Conservation (phyloP, 75 land plant species). For the Azolla pinnata region DNA sequence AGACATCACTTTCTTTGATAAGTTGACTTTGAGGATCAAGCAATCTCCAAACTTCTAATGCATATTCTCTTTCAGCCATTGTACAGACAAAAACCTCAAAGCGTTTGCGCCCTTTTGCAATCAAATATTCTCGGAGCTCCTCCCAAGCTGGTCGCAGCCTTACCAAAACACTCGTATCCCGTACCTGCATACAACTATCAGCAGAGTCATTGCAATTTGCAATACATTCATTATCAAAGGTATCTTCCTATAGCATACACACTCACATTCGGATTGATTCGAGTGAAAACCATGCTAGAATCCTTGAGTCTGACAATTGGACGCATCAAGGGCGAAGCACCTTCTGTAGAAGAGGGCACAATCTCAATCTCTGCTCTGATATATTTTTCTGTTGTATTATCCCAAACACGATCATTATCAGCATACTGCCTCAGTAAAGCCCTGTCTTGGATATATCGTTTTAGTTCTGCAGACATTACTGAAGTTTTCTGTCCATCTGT, state of each 20-base stretch:
- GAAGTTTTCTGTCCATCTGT: constrained; percentile 50
- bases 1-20: constrained; percentile 50
- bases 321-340: constrained; percentile 49
- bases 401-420: constrained; percentile 77
- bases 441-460: constrained; percentile 85
- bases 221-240: no score
- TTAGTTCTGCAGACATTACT: constrained; percentile 62
- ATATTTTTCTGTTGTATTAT: constrained; percentile 46
- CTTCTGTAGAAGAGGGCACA: constrained; percentile 69
- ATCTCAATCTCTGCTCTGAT: constrained; percentile 65
- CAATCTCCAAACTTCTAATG: constrained; percentile 98
- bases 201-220: no score
- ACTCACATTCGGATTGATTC: constrained; percentile 80
- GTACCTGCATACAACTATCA: no score
- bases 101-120: constrained; percentile 94
- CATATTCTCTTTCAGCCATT: constrained; percentile 96
- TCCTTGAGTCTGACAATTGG: constrained; percentile 81
- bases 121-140: constrained; percentile 70
- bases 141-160: constrained; percentile 93
- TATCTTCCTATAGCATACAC: no score
- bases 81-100: constrained; percentile 98
- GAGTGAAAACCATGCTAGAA: constrained; percentile 68
- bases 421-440: constrained; percentile 69
- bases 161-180: constrained; percentile 96
- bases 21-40: constrained; percentile 87